Percentiles rank a stretch among this genome's conserved stretches.
Conservation (phyloP, 2,329 filamentous ascomycete genomes). For the Cyphellophora europaea region DNA sequence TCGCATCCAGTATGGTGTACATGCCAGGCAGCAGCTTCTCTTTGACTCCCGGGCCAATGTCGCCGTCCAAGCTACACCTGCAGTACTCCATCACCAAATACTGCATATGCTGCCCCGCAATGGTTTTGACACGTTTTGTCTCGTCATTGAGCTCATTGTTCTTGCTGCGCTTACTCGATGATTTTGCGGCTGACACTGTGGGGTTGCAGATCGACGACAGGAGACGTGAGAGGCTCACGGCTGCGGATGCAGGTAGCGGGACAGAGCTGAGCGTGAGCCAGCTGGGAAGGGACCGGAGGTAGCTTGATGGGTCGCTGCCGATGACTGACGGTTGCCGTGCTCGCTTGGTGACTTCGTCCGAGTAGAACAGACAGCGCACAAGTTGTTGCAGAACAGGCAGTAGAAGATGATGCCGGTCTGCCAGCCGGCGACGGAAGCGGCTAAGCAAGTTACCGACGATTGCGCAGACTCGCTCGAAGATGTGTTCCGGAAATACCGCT, state of each 20-base stretch:
- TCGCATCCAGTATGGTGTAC: constrained; percentile 44
- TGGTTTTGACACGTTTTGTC: constrained; percentile 48
- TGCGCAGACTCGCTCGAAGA: constrained; percentile 47
- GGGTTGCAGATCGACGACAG: constrained; percentile 54
- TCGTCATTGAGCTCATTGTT: constrained; percentile 42
- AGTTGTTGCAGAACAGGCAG: constrained; percentile 46
- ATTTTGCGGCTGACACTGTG: constrained; percentile 44
- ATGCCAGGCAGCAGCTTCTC: constrained; percentile 42
- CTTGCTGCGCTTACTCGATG: constrained; percentile 27
- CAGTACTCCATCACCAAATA: constrained; percentile 50
- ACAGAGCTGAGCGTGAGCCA: constrained; percentile 14
- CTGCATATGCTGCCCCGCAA: constrained; percentile 48
- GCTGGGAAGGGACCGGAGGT: constrained; percentile 14
- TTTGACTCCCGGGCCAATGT: constrained; percentile 43
- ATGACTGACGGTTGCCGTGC: constrained; percentile 1
- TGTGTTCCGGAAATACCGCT: constrained; percentile 20
- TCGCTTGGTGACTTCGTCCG: constrained; percentile 12
- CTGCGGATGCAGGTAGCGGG: constrained; percentile 24
- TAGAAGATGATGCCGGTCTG: constrained; percentile 52
- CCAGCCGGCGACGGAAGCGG: constrained; percentile 49
- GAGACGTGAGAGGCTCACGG: constrained; percentile 45
- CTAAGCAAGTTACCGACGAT: constrained; percentile 44
- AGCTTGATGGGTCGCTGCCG: constrained; percentile 4
- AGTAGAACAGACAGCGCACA: constrained; percentile 45
- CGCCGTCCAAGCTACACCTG: constrained; percentile 39